Evolutionary conservation across 2,329 filamentous ascomycete species (phyloP).

Genomic region (Penicillium sp.): DNA sequence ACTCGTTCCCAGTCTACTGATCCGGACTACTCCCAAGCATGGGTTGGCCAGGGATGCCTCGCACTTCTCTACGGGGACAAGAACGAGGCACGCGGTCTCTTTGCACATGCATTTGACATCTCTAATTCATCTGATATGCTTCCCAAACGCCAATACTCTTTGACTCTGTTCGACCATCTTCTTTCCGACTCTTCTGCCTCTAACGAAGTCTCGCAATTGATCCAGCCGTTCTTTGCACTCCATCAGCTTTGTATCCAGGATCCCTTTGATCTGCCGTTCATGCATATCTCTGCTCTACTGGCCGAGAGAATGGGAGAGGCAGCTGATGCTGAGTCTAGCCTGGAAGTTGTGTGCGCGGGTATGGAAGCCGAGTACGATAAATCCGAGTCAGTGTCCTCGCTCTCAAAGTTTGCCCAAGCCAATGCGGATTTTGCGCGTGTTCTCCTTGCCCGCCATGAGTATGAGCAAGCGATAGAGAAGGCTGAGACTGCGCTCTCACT

Average conservation of each 20-base stretch:
- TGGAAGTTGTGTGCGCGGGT: slow-evolving; percentile 65
- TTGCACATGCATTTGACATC: slow-evolving; percentile 93
- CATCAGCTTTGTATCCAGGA: slow-evolving; percentile 73
- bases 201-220: slow-evolving; percentile 61
- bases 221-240: slow-evolving; percentile 86
- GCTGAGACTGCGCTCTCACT: slow-evolving; percentile 79
- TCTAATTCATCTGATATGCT: slow-evolving; percentile 72
- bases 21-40: slow-evolving; percentile 88
- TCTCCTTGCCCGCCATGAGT: slow-evolving; percentile 68
- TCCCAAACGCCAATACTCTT: slow-evolving; percentile 74
- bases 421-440: slow-evolving; percentile 86
- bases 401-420: slow-evolving; percentile 75
- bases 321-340: slow-evolving; percentile 59
- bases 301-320: slow-evolving; percentile 76
- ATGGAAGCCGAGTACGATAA: slow-evolving; percentile 82
- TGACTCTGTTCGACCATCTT: slow-evolving; percentile 80
- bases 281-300: slow-evolving; percentile 77
- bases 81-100: slow-evolving; percentile 77
- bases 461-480: slow-evolving; percentile 70
- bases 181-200: slow-evolving; percentile 55
- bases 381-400: slow-evolving; percentile 71
- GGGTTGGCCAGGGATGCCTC: slow-evolving; percentile 88
- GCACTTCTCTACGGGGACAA: slow-evolving; percentile 72
- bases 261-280: slow-evolving; percentile 68
- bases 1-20: slow-evolving; percentile 90